Evolutionary conservation across 2,329 filamentous ascomycete species (phyloP).

Genomic region (Cyclaneusma minus): DNA sequence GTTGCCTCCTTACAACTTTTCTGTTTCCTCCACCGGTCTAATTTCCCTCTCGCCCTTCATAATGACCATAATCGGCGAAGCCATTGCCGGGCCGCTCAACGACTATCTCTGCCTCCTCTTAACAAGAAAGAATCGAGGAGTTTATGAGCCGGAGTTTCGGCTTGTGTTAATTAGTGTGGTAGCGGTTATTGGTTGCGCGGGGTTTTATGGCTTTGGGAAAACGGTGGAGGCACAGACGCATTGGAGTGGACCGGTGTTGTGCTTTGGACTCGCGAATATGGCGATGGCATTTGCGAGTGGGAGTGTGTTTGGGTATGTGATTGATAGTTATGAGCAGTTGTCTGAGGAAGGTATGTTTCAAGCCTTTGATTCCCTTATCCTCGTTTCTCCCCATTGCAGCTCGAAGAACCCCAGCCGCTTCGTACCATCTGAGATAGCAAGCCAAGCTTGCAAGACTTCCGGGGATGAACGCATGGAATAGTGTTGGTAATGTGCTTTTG

Average conservation of each 20-base stretch:
- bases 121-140: conserved; percentile 17
- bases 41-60: conserved; percentile 34
- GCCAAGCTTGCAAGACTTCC: no score
- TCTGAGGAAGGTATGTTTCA: conserved; percentile 8
- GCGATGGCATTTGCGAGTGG: conserved; percentile 9
- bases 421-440: no score
- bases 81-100: conserved; percentile 28
- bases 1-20: conserved; percentile 24
- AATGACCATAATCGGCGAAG: conserved; percentile 27
- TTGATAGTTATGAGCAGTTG: conserved; percentile 10
- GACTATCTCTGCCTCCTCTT: conserved; percentile 24
- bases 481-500: conserved; percentile 4
- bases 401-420: no score
- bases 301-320: conserved; percentile 11
- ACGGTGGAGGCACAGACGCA: conserved; percentile 8
- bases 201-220: conserved; percentile 12
- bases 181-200: conserved; percentile 2
- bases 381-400: no score
- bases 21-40: conserved; percentile 29
- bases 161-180: conserved; percentile 11
- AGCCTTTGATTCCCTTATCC: no score
- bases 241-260: conserved; percentile 10
- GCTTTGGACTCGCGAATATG: conserved; percentile 10
- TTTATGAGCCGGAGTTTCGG: conserved; percentile 20
- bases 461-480: background rate